A percentile compares a stretch with the other conserved stretches of the same genome.
phyloP scores from a whole-genome alignment of 345 rosid genomes.

The Combretum micranthum region DNA sequence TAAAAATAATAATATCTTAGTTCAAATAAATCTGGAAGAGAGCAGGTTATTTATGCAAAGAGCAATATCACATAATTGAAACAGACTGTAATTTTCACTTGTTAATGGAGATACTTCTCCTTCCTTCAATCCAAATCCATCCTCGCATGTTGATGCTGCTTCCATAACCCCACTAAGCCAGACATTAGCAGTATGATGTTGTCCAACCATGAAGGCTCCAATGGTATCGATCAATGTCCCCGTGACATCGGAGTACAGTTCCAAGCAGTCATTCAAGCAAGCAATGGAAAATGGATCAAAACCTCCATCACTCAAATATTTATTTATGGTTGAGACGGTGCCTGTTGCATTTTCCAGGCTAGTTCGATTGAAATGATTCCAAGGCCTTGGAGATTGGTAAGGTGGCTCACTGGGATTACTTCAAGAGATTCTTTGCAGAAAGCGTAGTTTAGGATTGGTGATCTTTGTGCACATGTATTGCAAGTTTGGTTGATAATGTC shows the following conservation, averaged over 20 bases:
- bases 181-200: constrained; percentile 20
- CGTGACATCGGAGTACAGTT: constrained; percentile 31
- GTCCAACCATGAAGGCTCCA: constrained; percentile 31
- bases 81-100: constrained; percentile 33
- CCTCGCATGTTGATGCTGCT: constrained; percentile 42
- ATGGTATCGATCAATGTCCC: constrained; percentile 31
- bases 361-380: constrained; percentile 46
- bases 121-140: constrained; percentile 36
- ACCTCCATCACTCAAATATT: constrained; percentile 18
- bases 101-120: constrained; percentile 37
- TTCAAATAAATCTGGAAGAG: neutral
- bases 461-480: constrained; percentile 28
- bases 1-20: too few species aligned
- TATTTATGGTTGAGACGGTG: constrained; percentile 31
- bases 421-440: constrained; percentile 40
- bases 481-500: constrained; percentile 41
- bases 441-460: constrained; percentile 23
- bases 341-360: constrained; percentile 48
- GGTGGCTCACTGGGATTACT: constrained; percentile 33
- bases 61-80: constrained; percentile 44
- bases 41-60: constrained; percentile 30
- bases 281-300: constrained; percentile 19
- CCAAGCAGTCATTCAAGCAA: constrained; percentile 43
- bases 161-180: constrained; percentile 50
- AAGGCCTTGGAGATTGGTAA: constrained; percentile 43